phyloP scores from a whole-genome alignment of 2,329 filamentous ascomycete genomes.

The Emydomyces testavorans region DNA sequence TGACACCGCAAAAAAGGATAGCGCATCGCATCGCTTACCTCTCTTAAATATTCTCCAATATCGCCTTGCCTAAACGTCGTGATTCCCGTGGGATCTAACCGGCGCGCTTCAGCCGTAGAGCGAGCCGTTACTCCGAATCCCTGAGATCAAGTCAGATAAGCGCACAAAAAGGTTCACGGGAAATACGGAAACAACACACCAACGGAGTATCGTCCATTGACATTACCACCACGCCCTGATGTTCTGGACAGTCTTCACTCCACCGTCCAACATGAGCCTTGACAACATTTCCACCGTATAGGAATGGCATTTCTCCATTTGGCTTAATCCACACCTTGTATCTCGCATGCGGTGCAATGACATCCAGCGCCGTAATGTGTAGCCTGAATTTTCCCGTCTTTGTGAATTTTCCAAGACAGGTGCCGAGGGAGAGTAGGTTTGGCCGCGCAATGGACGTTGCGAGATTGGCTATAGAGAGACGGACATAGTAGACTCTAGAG shows the following conservation, averaged over 20 bases:
- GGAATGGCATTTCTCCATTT: slow-evolving; percentile 94
- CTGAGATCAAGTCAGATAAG: slow-evolving; percentile 31
- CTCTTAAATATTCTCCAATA: slow-evolving; percentile 85
- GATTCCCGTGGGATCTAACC: slow-evolving; percentile 80
- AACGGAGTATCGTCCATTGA: slow-evolving; percentile 81
- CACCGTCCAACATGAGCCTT: slow-evolving; percentile 72
- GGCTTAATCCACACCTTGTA: slow-evolving; percentile 97
- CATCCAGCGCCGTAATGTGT: slow-evolving; percentile 75
- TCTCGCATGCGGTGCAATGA: slow-evolving; percentile 79
- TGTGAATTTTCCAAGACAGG: slow-evolving; percentile 81
- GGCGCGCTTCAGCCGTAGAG: slow-evolving; percentile 68
- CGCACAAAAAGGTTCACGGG: not conserved
- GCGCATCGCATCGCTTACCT: slow-evolving; percentile 35
- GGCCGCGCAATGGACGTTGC: slow-evolving; percentile 75
- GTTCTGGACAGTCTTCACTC: slow-evolving; percentile 86
- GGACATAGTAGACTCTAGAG: slow-evolving; percentile 81
- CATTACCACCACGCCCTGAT: slow-evolving; percentile 81
- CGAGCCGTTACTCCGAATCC: slow-evolving; percentile 89
- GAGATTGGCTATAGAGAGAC: slow-evolving; percentile 78
- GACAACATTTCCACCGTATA: slow-evolving; percentile 85
- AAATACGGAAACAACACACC: slow-evolving; percentile 29
- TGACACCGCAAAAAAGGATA: not conserved
- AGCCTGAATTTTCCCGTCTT: slow-evolving; percentile 93
- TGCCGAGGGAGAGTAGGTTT: slow-evolving; percentile 75
- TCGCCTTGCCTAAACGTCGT: slow-evolving; percentile 86